Evolutionary conservation across 2,329 filamentous ascomycete genomes (phyloP).

Genomic region (Nannizzia gypsea): DNA sequence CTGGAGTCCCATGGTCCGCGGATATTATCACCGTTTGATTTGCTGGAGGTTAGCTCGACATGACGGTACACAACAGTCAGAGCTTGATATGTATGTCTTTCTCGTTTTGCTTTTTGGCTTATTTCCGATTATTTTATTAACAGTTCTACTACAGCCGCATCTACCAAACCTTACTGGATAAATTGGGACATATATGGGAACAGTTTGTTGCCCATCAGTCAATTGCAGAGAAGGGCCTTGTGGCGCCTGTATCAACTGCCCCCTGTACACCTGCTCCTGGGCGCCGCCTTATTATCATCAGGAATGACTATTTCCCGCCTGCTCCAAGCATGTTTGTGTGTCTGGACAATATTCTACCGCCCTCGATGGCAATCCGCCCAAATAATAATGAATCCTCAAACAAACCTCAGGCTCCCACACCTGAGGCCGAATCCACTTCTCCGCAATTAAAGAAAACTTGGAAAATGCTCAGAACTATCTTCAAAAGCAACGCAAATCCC

Average conservation of each 20-base stretch:
- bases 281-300: constrained; percentile 77
- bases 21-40: constrained; percentile 80
- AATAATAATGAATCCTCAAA: constrained; percentile 24
- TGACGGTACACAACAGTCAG: constrained; percentile 50
- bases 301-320: constrained; percentile 56
- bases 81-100: constrained; percentile 52
- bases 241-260: constrained; percentile 56
- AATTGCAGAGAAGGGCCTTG: constrained; percentile 47
- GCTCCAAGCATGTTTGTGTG: constrained; percentile 41
- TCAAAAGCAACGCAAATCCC: constrained; percentile 35
- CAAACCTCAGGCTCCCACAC: constrained; percentile 12
- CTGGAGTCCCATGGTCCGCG: constrained; percentile 90
- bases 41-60: constrained; percentile 82
- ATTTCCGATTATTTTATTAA: constrained; percentile 13
- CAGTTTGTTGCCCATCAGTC: constrained; percentile 67
- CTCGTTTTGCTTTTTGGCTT: too few relatives aligned
- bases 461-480: constrained; percentile 41
- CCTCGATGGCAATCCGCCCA: constrained; percentile 16
- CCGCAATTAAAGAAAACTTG: constrained; percentile 35
- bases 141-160: constrained; percentile 47
- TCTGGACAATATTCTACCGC: constrained; percentile 25
- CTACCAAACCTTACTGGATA: constrained; percentile 53
- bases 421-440: constrained; percentile 15
- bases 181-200: constrained; percentile 62
- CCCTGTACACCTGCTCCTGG: constrained; percentile 78